A percentile compares a stretch with the other conserved stretches of the same genome.
These are phyloP conservation scores for Termitomyces sp. DNA, from an alignment of 768 basidiomycete genomes.

Conservation along the genomic window DNA sequence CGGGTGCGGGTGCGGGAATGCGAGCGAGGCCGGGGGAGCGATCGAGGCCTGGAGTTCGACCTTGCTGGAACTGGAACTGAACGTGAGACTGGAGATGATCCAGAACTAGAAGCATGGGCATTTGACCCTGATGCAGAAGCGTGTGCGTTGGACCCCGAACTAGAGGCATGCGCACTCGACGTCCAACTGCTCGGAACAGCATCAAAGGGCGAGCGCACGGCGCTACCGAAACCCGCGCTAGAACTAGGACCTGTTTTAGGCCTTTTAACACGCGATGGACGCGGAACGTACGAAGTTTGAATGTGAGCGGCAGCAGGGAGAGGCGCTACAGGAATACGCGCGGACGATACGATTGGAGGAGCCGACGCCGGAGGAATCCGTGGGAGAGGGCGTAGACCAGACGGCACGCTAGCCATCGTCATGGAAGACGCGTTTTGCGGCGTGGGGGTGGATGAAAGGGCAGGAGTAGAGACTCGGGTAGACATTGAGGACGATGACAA, in stretches of 20 bases:
- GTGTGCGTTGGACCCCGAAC: not conserved
- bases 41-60: not conserved
- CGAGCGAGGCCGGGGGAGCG: conserved; percentile 13
- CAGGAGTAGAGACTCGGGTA: conserved; percentile 3
- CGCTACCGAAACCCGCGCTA: not conserved
- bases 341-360: not conserved
- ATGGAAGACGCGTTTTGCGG: too few species aligned
- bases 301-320: not conserved
- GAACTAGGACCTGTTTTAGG: conserved; percentile 21
- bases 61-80: not conserved
- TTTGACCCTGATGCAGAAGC: not conserved
- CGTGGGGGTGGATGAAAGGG: conserved; percentile 3
- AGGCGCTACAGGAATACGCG: conserved; percentile 2
- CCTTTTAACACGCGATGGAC: conserved; percentile 14
- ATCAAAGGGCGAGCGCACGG: conserved; percentile 12
- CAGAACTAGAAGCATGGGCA: not conserved
- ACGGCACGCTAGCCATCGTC: not conserved
- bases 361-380: conserved; percentile 15
- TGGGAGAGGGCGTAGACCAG: conserved; percentile 16
- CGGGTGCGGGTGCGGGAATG: conserved; percentile 11
- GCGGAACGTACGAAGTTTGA: conserved; percentile 5
- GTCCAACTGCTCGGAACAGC: conserved; percentile 18
- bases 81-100: not conserved
- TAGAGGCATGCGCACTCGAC: conserved; percentile 6
- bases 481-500: conserved; percentile 4